These are phyloP conservation scores for Starmerella kuoi DNA, from an alignment of 805 yeast genomes.

Conservation along the genomic window DNA sequence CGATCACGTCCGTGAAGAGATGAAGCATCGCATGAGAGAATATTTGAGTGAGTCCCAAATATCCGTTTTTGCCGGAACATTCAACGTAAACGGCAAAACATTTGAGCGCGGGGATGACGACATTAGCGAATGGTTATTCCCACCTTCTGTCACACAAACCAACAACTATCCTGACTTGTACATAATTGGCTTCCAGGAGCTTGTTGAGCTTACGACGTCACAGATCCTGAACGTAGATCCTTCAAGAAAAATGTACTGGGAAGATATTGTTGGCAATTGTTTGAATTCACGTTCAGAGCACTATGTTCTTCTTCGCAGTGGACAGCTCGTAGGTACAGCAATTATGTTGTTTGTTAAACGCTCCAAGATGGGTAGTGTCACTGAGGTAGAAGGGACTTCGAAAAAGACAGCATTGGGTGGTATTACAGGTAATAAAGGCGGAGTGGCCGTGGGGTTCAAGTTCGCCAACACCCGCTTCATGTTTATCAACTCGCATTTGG, in stretches of 20 bases:
- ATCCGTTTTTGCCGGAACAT: slow-evolving; percentile 68
- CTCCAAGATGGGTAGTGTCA: slow-evolving; percentile 45
- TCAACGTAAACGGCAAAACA: slow-evolving; percentile 68
- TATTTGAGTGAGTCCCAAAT: slow-evolving; percentile 54
- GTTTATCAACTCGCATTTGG: slow-evolving; percentile 79
- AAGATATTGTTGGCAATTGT: slow-evolving; percentile 47
- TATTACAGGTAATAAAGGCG: slow-evolving; percentile 94
- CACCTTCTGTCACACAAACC: slow-evolving; percentile 30
- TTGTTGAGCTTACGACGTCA: slow-evolving; percentile 85
- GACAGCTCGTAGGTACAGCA: slow-evolving; percentile 84
- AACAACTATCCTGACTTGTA: slow-evolving; percentile 55
- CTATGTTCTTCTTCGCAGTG: slow-evolving; percentile 62
- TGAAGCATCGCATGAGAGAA: slow-evolving; percentile 37
- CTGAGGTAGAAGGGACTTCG: slow-evolving; percentile 84
- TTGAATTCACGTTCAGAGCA: slow-evolving; percentile 42
- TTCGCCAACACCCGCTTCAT: slow-evolving; percentile 72
- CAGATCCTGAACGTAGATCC: slow-evolving; percentile 78
- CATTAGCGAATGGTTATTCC: slow-evolving; percentile 70
- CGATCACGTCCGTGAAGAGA: slow-evolving; percentile 63
- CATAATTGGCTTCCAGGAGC: slow-evolving; percentile 87
- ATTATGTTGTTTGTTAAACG: slow-evolving; percentile 58
- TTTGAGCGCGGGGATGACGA: slow-evolving; percentile 34
- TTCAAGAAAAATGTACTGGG: slow-evolving; percentile 72
- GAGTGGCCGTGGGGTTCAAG: slow-evolving; percentile 80
- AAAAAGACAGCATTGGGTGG: slow-evolving; percentile 96